Conservation (phyloP, 148 eudicot genomes). For the Chenopodium quinoa region DNA sequence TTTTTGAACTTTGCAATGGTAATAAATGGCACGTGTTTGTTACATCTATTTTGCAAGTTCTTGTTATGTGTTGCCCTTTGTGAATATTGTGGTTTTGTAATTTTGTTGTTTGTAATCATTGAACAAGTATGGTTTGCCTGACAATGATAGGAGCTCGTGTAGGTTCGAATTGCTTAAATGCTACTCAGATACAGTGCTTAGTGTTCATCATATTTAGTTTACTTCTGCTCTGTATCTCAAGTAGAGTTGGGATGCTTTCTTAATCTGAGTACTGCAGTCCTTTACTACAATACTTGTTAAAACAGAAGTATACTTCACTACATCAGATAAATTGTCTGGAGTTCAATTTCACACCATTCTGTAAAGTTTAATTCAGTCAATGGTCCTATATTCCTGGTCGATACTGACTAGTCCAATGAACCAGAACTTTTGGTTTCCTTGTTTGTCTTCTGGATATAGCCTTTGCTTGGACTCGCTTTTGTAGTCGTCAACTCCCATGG, state of each 20-base stretch:
- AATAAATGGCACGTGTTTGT: conserved; percentile 16
- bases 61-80: background rate
- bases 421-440: background rate
- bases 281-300: no score
- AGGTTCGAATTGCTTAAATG: background rate
- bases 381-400: background rate
- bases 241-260: background rate
- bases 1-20: conserved; percentile 11
- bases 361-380: background rate
- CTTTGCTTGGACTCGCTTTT: background rate
- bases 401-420: background rate
- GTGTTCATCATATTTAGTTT: background rate
- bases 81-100: background rate
- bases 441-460: background rate
- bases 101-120: background rate
- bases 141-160: background rate
- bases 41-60: background rate
- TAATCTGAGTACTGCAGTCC: background rate
- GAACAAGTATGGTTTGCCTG: background rate
- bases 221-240: background rate
- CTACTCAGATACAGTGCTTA: background rate
- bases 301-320: no score
- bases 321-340: no score
- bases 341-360: background rate
- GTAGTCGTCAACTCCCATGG: background rate